phyloP scores from a whole-genome alignment of 2,329 filamentous ascomycete species.

The Colletotrichum abscissum region DNA sequence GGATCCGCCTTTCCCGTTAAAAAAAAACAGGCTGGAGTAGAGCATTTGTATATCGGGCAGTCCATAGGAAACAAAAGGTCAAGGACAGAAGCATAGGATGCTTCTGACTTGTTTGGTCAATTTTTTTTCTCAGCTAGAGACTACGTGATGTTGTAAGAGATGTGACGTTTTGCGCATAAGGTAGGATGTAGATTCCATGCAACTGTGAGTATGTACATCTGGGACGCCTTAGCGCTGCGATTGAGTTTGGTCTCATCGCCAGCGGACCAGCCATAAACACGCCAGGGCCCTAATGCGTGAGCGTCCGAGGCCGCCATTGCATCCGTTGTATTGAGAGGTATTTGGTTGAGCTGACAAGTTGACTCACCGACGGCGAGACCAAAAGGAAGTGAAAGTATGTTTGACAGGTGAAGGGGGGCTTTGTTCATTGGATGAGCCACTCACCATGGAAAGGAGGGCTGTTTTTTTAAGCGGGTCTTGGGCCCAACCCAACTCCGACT shows the following conservation, averaged over 20 bases:
- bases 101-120: neutral
- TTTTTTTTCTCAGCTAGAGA: neutral
- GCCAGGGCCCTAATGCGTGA: too few species aligned
- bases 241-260: conserved; percentile 1
- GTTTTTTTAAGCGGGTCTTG: neutral
- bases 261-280: too few species aligned
- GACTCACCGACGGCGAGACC: conserved; percentile 2
- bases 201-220: neutral
- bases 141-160: neutral
- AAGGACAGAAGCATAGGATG: conserved; percentile 3
- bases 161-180: neutral
- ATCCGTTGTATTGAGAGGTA: neutral
- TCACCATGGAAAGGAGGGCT: neutral
- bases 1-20: conserved; percentile 11
- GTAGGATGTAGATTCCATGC: too few species aligned
- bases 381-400: neutral
- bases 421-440: neutral
- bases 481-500: neutral
- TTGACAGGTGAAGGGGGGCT: neutral
- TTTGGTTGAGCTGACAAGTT: neutral
- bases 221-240: neutral
- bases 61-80: conserved; percentile 29
- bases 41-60: conserved; percentile 32
- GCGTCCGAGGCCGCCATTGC: neutral
- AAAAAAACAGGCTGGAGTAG: conserved; percentile 15